phyloP scores from a whole-genome alignment of 2,329 filamentous ascomycete genomes.

The Thelonectria olida region DNA sequence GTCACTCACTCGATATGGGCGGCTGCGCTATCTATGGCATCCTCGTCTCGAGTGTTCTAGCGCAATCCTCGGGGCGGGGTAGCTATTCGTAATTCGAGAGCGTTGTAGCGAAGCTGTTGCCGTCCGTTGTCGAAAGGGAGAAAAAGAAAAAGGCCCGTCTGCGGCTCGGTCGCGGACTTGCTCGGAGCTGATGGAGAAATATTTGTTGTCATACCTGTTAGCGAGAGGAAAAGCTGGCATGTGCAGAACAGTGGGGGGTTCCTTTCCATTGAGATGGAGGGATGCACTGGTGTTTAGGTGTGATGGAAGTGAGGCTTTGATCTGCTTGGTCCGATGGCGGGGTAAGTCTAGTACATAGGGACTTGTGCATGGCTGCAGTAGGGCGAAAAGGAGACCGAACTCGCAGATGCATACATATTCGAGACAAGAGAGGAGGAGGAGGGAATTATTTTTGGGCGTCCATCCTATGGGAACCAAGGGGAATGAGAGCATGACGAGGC shows the following conservation, averaged over 20 bases:
- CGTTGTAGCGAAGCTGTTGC: not conserved
- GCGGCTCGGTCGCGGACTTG: not conserved
- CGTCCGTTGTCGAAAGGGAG: not conserved
- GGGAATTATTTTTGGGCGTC: not conserved
- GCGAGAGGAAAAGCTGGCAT: constrained; percentile 15
- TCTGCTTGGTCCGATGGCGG: constrained; percentile 6
- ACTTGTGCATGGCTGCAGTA: too few relatives aligned
- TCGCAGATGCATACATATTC: not conserved
- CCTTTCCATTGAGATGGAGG: too few relatives aligned
- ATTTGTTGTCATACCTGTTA: constrained; percentile 13
- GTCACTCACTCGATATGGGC: constrained; percentile 7
- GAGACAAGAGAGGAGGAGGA: not conserved
- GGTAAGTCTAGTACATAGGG: too few relatives aligned
- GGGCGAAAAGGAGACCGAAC: constrained; percentile 9
- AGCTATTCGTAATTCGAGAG: constrained; percentile 1
- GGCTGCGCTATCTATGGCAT: constrained; percentile 21
- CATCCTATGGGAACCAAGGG: not conserved
- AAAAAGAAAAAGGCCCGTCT: not conserved
- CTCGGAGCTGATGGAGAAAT: not conserved
- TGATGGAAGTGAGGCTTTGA: not conserved
- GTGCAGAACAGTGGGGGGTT: constrained; percentile 12
- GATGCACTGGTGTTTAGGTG: not conserved
- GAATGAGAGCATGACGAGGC: not conserved
- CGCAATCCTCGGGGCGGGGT: constrained; percentile 17
- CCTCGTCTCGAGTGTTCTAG: too few relatives aligned